phyloP scores from a whole-genome alignment of 1,284 basidiomycete species.

The Exobasidium cylindrosporum region DNA sequence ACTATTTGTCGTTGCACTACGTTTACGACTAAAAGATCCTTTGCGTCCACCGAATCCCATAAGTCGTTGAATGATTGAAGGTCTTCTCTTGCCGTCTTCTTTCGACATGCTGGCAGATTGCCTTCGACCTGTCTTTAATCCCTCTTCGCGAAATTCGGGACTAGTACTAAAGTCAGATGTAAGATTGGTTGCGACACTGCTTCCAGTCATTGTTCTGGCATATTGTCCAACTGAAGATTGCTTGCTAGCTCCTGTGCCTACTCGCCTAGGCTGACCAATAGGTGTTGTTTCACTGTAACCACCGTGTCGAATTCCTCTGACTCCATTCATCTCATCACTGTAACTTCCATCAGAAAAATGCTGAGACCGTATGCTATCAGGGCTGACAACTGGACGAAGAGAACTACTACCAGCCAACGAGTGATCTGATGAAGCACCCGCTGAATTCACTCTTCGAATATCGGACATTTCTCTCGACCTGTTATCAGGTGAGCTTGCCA shows the following conservation, averaged over 20 bases:
- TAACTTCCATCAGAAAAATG: not conserved
- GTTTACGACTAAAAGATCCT: not conserved
- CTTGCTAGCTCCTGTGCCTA: not conserved
- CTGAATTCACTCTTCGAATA: not conserved
- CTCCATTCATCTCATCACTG: not conserved
- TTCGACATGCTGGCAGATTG: not conserved
- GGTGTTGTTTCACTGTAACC: not conserved
- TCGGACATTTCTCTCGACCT: not conserved
- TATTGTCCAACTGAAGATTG: not conserved
- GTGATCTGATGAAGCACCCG: not conserved
- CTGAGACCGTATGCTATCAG: not conserved
- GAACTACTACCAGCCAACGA: not conserved
- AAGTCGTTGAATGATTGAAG: slow-evolving; percentile 5
- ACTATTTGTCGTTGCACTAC: not conserved
- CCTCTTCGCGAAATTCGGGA: not conserved
- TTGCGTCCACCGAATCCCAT: slow-evolving; percentile 3
- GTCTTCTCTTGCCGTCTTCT: not conserved
- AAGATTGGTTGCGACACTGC: not conserved
- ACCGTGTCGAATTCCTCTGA: not conserved
- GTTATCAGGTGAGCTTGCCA: not conserved
- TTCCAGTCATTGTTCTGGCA: slow-evolving; percentile 1
- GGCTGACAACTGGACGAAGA: not conserved
- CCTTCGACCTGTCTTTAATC: not conserved
- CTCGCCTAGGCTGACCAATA: not conserved
- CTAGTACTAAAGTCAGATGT: slow-evolving; percentile 1